Evolutionary conservation across 2,329 filamentous ascomycete genomes (phyloP).

Genomic region (Emmonsiellopsis sp.): DNA sequence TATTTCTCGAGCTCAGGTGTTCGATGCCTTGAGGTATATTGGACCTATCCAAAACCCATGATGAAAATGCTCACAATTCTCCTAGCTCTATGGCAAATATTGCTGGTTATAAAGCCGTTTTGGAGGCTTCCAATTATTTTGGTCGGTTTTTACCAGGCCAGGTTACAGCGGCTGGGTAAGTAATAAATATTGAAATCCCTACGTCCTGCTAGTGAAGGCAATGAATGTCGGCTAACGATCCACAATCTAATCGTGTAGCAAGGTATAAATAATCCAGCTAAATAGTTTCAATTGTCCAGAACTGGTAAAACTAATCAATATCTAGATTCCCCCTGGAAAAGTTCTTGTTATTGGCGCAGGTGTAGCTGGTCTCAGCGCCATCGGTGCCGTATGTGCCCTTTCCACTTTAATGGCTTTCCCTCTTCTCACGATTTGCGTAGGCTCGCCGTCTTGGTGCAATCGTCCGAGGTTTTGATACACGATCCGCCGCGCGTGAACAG

Average conservation of each 20-base stretch:
- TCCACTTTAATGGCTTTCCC: not conserved
- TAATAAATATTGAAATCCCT: not conserved
- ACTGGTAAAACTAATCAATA: constrained; percentile 5
- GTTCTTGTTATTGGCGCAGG: constrained; percentile 84
- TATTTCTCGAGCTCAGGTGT: constrained; percentile 80
- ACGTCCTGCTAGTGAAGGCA: not conserved
- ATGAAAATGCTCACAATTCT: not conserved
- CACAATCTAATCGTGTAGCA: constrained; percentile 6
- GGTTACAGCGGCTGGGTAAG: constrained; percentile 71
- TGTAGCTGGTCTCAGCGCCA: constrained; percentile 80
- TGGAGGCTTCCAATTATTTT: constrained; percentile 84
- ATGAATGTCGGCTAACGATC: constrained; percentile 16
- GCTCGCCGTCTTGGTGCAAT: constrained; percentile 81
- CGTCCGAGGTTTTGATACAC: constrained; percentile 84
- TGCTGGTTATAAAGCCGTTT: constrained; percentile 82
- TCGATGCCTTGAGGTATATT: constrained; percentile 59
- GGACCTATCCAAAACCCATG: not conserved
- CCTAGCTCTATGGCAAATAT: constrained; percentile 86
- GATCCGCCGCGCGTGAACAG: constrained; percentile 77
- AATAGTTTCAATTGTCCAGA: not conserved
- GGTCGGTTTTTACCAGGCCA: constrained; percentile 83
- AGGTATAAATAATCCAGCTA: constrained; percentile 6
- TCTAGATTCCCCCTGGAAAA: constrained; percentile 71
- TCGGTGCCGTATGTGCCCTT: constrained; percentile 28
- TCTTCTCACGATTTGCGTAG: constrained; percentile 20